phyloP scores from a whole-genome alignment of 257 asterid species.

The Striga asiatica region DNA sequence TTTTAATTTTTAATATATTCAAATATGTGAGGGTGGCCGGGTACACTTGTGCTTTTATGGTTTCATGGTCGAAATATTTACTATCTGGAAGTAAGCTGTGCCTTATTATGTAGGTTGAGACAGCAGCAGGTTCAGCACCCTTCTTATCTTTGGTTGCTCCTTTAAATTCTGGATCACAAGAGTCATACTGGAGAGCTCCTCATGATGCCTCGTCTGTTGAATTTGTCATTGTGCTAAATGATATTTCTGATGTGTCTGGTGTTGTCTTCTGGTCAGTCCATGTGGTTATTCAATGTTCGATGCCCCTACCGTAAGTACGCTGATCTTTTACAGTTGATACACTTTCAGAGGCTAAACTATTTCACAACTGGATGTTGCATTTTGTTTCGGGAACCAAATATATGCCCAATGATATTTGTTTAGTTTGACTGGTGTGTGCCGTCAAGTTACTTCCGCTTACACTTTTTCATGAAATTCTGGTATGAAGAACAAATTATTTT shows the following conservation, averaged over 20 bases:
- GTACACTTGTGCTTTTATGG: not conserved
- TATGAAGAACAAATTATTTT: not conserved
- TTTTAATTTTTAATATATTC: not conserved
- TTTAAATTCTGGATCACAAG: constrained; percentile 50
- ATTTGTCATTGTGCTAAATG: constrained; percentile 64
- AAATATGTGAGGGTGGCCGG: not conserved
- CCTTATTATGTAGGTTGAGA: constrained; percentile 54
- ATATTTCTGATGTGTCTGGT: constrained; percentile 83
- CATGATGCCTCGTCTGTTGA: constrained; percentile 63
- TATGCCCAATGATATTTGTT: not conserved
- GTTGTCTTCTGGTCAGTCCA: constrained; percentile 75
- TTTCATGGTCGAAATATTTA: not conserved
- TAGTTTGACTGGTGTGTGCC: constrained; percentile 3
- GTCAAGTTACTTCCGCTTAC: not conserved
- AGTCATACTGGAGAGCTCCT: constrained; percentile 90
- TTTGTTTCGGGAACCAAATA: constrained; percentile 6
- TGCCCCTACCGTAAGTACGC: constrained; percentile 80
- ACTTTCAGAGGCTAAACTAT: constrained; percentile 7
- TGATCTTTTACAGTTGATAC: constrained; percentile 9
- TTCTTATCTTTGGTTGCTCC: constrained; percentile 72
- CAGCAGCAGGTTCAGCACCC: constrained; percentile 86
- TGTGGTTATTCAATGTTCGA: constrained; percentile 87
- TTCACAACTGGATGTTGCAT: constrained; percentile 6
- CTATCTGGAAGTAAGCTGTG: constrained; percentile 11
- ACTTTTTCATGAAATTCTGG: constrained; percentile 10